phyloP scores from a whole-genome alignment of 1,284 basidiomycete species.

The Crepidotus sp. region DNA sequence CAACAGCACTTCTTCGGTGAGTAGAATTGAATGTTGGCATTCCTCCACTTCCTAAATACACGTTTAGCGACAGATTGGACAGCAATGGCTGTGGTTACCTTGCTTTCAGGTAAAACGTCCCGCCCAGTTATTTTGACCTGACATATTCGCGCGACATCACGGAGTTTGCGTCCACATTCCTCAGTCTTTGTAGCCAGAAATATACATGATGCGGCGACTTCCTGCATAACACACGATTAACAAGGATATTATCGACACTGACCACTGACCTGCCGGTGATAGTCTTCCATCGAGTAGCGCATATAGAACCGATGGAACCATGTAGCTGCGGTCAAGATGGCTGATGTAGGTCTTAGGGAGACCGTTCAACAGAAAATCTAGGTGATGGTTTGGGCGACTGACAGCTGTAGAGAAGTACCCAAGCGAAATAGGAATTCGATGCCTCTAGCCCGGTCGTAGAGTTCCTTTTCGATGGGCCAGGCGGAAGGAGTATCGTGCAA shows the following conservation, averaged over 20 bases:
- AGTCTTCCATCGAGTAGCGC: constrained; percentile 81
- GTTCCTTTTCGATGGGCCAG: constrained; percentile 52
- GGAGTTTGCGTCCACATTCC: constrained; percentile 80
- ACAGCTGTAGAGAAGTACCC: constrained; percentile 67
- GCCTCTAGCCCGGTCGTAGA: constrained; percentile 68
- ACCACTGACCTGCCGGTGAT: constrained; percentile 58
- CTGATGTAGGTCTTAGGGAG: constrained; percentile 55
- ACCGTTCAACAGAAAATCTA: constrained; percentile 18
- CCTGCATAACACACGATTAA: constrained; percentile 34
- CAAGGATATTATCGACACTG: not conserved
- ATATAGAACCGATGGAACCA: constrained; percentile 95
- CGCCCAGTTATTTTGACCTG: constrained; percentile 59
- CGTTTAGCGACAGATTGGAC: constrained; percentile 3
- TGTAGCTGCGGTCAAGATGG: constrained; percentile 77
- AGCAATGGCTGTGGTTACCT: constrained; percentile 32
- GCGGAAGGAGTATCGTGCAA: constrained; percentile 51
- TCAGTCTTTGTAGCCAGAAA: constrained; percentile 91
- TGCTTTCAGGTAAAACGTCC: constrained; percentile 51
- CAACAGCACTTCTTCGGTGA: constrained; percentile 76
- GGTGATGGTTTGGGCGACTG: constrained; percentile 26
- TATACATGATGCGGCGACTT: constrained; percentile 83
- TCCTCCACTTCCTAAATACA: constrained; percentile 57
- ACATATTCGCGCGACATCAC: constrained; percentile 72
- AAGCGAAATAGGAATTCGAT: constrained; percentile 75
- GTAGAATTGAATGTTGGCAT: constrained; percentile 65